Evolutionary conservation across 2,329 filamentous ascomycete species (phyloP).

Genomic region (Coniochaeta pulveracea): DNA sequence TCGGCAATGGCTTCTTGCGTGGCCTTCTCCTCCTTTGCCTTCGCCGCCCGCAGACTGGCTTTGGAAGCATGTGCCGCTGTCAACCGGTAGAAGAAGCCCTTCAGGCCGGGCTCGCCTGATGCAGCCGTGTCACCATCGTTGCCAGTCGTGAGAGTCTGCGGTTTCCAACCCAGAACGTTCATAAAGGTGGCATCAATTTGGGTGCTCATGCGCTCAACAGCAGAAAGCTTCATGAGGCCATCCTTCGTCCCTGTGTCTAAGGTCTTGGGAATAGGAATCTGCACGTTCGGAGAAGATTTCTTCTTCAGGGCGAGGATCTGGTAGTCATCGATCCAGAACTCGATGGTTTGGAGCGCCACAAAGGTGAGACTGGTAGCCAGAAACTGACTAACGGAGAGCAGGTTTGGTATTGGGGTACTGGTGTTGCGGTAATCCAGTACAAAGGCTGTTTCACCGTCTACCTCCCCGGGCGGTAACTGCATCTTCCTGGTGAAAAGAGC

Average conservation of each 20-base stretch:
- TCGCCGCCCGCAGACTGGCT: slow-evolving; percentile 37
- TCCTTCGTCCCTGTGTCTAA: slow-evolving; percentile 76
- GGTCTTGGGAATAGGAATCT: slow-evolving; percentile 63
- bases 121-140: slow-evolving; percentile 33
- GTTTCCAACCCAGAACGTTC: slow-evolving; percentile 78
- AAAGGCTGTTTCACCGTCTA: slow-evolving; percentile 72
- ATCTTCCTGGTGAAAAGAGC: slow-evolving; percentile 86
- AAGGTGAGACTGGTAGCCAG: slow-evolving; percentile 92
- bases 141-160: slow-evolving; percentile 28
- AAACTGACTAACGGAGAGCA: slow-evolving; percentile 83
- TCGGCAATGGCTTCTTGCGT: slow-evolving; percentile 53
- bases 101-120: slow-evolving; percentile 50
- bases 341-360: slow-evolving; percentile 76
- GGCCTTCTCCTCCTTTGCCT: slow-evolving; percentile 49
- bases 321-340: slow-evolving; percentile 84
- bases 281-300: slow-evolving; percentile 68
- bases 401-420: slow-evolving; percentile 74
- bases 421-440: slow-evolving; percentile 87
- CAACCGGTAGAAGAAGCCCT: slow-evolving; percentile 73
- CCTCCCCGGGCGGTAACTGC: slow-evolving; percentile 55
- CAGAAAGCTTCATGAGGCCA: slow-evolving; percentile 73
- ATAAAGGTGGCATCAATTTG: slow-evolving; percentile 90
- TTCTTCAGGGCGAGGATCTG: slow-evolving; percentile 70
- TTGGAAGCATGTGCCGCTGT: slow-evolving; percentile 42
- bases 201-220: slow-evolving; percentile 74